phyloP scores from a whole-genome alignment of 345 rosid species.

The Crucihimalaya himalaica region DNA sequence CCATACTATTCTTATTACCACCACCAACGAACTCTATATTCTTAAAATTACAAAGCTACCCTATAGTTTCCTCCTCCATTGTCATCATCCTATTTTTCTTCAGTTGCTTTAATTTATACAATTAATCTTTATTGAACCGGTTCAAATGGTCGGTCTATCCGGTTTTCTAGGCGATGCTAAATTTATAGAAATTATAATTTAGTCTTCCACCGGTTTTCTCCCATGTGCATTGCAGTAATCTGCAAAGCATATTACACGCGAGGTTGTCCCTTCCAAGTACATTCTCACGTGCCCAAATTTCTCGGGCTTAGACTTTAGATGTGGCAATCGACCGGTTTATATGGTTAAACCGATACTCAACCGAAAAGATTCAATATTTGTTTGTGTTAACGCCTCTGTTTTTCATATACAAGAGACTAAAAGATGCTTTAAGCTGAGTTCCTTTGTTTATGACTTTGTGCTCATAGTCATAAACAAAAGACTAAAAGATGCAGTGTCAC shows the following conservation, averaged over 20 bases:
- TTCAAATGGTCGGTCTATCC: not conserved
- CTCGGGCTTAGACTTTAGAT: not conserved
- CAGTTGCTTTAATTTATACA: not conserved
- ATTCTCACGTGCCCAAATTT: not conserved
- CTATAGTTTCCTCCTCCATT: not conserved
- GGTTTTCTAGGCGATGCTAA: not conserved
- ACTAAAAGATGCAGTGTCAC: too few relatives aligned
- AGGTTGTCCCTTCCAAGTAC: not conserved
- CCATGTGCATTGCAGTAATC: not conserved
- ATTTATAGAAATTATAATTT: not conserved
- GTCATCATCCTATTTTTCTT: not conserved
- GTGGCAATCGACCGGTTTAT: not conserved
- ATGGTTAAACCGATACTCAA: conserved; percentile 9
- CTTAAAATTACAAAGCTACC: not conserved
- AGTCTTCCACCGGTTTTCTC: too few relatives aligned
- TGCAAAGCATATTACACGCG: not conserved
- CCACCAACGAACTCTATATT: not conserved
- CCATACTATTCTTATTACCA: conserved; percentile 16
- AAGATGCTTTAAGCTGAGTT: too few relatives aligned
- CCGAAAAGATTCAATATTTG: not conserved
- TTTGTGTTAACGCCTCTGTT: conserved; percentile 18
- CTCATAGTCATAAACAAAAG: too few relatives aligned
- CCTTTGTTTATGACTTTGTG: too few relatives aligned
- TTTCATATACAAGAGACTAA: too few relatives aligned
- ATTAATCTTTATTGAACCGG: not conserved